phyloP scores from a whole-genome alignment of 768 basidiomycete species.

The Naganishia vishniacii region DNA sequence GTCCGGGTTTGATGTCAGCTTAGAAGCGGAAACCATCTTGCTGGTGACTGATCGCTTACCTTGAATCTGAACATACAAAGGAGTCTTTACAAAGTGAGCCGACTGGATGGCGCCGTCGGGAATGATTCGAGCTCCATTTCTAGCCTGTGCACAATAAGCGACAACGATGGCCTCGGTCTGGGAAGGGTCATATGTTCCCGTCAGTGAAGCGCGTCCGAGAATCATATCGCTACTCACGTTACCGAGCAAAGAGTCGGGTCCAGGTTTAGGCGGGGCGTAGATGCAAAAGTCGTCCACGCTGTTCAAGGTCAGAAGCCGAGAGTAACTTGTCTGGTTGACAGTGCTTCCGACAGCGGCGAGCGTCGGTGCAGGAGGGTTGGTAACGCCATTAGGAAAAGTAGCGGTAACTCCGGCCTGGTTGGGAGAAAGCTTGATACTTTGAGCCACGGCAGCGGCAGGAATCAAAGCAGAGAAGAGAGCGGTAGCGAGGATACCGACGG shows the following conservation, averaged over 20 bases:
- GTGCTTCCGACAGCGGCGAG: conserved; percentile 42
- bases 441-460: not conserved
- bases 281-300: conserved; percentile 43
- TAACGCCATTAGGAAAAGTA: conserved; percentile 29
- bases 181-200: too few relatives aligned
- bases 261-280: conserved; percentile 24
- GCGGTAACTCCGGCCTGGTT: not conserved
- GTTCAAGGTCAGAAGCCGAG: conserved; percentile 46
- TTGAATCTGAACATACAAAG: conserved; percentile 51
- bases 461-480: too few relatives aligned
- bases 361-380: conserved; percentile 44
- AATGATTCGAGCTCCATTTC: conserved; percentile 52
- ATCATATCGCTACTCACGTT: conserved; percentile 13
- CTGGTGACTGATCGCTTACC: conserved; percentile 55
- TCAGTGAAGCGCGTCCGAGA: too few relatives aligned
- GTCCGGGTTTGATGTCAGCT: too few relatives aligned
- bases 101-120: conserved; percentile 49
- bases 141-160: conserved; percentile 51
- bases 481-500: too few relatives aligned
- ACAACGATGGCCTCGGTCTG: conserved; percentile 30
- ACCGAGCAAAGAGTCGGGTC: too few relatives aligned
- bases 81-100: conserved; percentile 56
- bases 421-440: not conserved
- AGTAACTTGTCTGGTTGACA: conserved; percentile 46
- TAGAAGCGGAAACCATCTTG: too few relatives aligned